Conservation (phyloP, 2,329 filamentous ascomycete species). For the Cordyceps militaris region DNA sequence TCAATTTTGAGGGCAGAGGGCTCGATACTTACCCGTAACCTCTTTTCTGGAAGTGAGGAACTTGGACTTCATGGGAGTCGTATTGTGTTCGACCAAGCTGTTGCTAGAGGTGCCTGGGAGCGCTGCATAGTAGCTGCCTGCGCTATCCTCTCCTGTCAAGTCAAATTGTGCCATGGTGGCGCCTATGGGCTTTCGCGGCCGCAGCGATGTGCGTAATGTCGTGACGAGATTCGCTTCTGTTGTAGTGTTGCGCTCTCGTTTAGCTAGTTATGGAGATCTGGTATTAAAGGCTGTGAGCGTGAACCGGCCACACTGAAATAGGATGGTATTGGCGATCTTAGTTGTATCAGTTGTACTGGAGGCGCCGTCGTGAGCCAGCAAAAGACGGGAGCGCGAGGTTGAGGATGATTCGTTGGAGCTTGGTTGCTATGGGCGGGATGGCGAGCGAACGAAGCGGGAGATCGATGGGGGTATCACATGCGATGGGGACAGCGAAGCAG, state of each 20-base stretch:
- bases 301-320: slow-evolving; percentile 1
- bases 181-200: background rate
- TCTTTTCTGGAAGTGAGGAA: slow-evolving; percentile 20
- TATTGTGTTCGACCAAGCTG: slow-evolving; percentile 25
- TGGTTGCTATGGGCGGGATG: background rate
- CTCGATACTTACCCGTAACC: slow-evolving; percentile 20
- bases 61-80: slow-evolving; percentile 26
- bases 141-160: slow-evolving; percentile 23
- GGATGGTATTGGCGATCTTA: background rate
- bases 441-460: background rate
- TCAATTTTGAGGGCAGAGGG: slow-evolving; percentile 12
- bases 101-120: slow-evolving; percentile 26
- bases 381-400: background rate
- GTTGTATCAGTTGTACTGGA: background rate
- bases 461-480: background rate
- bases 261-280: background rate
- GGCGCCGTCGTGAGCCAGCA: background rate
- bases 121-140: slow-evolving; percentile 23
- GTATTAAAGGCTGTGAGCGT: background rate
- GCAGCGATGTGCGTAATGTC: background rate
- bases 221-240: background rate
- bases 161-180: slow-evolving; percentile 26
- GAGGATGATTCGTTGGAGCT: background rate
- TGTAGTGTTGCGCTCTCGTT: background rate
- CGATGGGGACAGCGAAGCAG: background rate